Evolutionary conservation across 2,329 filamentous ascomycete species (phyloP), one percentile per base, ranked within the genome.

Genomic region (Aspergillus niger): DNA sequence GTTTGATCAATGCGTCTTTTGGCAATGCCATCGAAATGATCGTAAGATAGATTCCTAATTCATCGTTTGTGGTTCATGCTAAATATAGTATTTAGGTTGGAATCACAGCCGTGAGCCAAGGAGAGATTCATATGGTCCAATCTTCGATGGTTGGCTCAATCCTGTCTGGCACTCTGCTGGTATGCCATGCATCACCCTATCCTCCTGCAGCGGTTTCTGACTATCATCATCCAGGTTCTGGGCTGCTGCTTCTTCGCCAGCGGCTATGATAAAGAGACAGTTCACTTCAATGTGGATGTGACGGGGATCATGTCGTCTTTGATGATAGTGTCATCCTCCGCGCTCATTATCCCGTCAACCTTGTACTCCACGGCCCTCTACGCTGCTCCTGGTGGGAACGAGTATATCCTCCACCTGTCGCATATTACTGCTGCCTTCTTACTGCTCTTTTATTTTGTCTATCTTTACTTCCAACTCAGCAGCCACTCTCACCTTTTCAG

Each of bases 91-190:
- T 15, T 3, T n/a, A 68, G 63, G 63, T 67, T n/a, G 62, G 65
- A 32, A 85, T 96, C 66, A 90, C 95, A 67, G 91, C 92, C 2
- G 79, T 96, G 32, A 77, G 82, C 11, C 84, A 93, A 63, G 76
- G 83, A 49, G 85, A 94, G 74, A 85, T 94, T 22, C 80, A 88
- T 47, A 92, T 96, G 59, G 91, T 96, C 6, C 91, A 96, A 76
- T 94, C 92, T 0, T 95, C 91, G 1, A 82, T 96, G 39, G 90
- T 96, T 61, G 92, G 92, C 60, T 91, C 88, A 73, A 94, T 96
- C 70, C 81, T 96, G 15, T 95, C 91, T 49, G 96, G 96, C 72
- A 77, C 96, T 59, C 83, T 95, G 4, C 84, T 95, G n/a, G 65
- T 66, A 50, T 13, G 48, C 5, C 32, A 11, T 24, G 7, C 3